Conservation (phyloP, 1,284 basidiomycete species). For the Rhodofomes roseus region DNA sequence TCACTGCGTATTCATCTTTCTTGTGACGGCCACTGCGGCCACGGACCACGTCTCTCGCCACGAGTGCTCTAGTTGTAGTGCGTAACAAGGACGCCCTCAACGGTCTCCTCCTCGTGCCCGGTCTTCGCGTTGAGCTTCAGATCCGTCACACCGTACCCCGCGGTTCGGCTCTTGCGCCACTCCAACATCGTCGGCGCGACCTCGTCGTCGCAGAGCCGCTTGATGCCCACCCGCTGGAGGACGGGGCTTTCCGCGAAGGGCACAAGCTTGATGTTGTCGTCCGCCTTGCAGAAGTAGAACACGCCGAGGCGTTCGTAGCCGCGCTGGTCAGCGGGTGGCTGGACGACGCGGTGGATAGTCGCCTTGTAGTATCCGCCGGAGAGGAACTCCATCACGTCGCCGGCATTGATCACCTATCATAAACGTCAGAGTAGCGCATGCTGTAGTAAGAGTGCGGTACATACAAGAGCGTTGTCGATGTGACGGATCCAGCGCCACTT, state of each 20-base stretch:
- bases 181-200: conserved; percentile 33
- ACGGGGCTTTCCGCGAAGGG: conserved; percentile 39
- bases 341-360: conserved; percentile 36
- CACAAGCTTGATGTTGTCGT: conserved; percentile 31
- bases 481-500: conserved; percentile 61
- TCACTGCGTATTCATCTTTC: background rate
- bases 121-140: conserved; percentile 30
- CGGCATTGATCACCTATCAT: conserved; percentile 51
- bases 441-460: background rate
- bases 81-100: conserved; percentile 40
- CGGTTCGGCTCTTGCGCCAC: conserved; percentile 35
- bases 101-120: conserved; percentile 41
- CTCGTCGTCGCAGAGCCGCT: conserved; percentile 27
- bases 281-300: conserved; percentile 42
- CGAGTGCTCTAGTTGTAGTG: conserved; percentile 41
- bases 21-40: too few species aligned
- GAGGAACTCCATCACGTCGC: conserved; percentile 55
- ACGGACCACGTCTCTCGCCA: too few species aligned
- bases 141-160: conserved; percentile 31
- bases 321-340: conserved; percentile 47
- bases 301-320: conserved; percentile 44
- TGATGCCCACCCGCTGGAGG: conserved; percentile 32
- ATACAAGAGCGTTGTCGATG: conserved; percentile 53
- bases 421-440: background rate
- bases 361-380: conserved; percentile 46